Evolutionary conservation across 495 filamentous ascomycete species (phyloP), one percentile per base, ranked within the genome.

Genomic region (Ramalina intermedia): DNA sequence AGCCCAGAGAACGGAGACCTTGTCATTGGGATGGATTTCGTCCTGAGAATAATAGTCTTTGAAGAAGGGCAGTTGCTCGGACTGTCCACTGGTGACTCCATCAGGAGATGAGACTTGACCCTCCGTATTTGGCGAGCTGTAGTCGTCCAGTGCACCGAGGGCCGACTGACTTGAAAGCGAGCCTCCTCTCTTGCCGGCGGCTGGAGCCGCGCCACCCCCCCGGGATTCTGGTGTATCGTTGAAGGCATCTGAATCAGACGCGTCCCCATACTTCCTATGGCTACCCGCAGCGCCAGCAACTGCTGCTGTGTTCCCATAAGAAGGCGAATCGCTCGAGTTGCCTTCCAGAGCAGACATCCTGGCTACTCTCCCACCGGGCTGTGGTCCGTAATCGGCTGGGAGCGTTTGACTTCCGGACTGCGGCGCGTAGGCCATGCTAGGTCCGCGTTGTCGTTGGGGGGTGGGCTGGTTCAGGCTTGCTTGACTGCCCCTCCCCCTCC

Each of bases 1-100:
- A 6, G 93, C 91, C 93, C 93, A 99, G 24, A 99, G 75, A 6
- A 85, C 85, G 11, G 91, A 75, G 24, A 99, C 93, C 49, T 80
- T 82, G 58, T 96, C 88, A 29, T 84, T 83, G 3, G 91, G 82
- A 52, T 88, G 85, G 52, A 99, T 95, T 54, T 96, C 88, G 59
- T 96, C 90, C 55, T 87, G 80, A 4, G 90, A 96, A 65, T 99
- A 99, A 63, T 99, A 99, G 59, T 99, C 91, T 58, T 94, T 94
- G 78, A 99, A 99, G 60, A 81, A 88, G 7, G 84, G 78, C 29
- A 99, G 65, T 61, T 95, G 93, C 69, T 99, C 93, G 1, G 88
- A 95, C 59, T 95, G 87, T 50, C 87, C 84, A 58, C 87, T 94
- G 5, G 83, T 76, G 44, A 91, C 60, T 21, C 81, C 87, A 59